Conservation (phyloP, 2,329 filamentous ascomycete species). For the Beauveria sp. region DNA sequence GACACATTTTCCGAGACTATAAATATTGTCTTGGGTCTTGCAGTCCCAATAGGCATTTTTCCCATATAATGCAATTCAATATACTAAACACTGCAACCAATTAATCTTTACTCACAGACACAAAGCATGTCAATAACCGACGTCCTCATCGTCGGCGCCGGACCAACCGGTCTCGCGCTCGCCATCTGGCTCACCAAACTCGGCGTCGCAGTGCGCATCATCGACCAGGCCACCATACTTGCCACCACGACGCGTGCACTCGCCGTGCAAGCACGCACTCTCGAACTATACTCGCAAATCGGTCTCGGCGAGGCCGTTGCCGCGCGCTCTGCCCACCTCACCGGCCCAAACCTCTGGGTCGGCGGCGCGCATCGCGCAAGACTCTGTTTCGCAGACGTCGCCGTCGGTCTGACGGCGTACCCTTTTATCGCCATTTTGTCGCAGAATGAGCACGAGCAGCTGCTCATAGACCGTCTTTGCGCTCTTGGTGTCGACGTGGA, state of each 20-base stretch:
- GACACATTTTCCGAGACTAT: neutral
- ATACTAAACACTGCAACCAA: neutral
- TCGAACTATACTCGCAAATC: slow-evolving; percentile 9
- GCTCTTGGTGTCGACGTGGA: neutral
- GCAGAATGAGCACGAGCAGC: slow-evolving; percentile 9
- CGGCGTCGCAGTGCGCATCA: slow-evolving; percentile 5
- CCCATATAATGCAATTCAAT: too few relatives aligned
- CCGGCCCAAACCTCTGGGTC: slow-evolving; percentile 6
- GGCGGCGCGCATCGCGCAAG: neutral
- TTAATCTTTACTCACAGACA: neutral
- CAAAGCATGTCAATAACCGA: neutral
- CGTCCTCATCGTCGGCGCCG: slow-evolving; percentile 10
- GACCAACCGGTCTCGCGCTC: slow-evolving; percentile 8
- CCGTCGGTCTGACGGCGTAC: neutral
- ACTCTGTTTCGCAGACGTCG: neutral
- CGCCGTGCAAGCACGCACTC: slow-evolving; percentile 1
- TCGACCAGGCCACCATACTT: neutral
- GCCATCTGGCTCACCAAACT: slow-evolving; percentile 12
- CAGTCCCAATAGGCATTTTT: too few relatives aligned
- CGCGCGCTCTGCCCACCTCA: neutral
- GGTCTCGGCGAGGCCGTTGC: neutral
- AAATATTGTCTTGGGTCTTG: neutral
- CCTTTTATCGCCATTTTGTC: neutral
- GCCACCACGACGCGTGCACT: slow-evolving; percentile 9
- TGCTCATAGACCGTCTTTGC: neutral